Evolutionary conservation across 2,329 filamentous ascomycete species (phyloP).

Genomic region (Cytospora mali): DNA sequence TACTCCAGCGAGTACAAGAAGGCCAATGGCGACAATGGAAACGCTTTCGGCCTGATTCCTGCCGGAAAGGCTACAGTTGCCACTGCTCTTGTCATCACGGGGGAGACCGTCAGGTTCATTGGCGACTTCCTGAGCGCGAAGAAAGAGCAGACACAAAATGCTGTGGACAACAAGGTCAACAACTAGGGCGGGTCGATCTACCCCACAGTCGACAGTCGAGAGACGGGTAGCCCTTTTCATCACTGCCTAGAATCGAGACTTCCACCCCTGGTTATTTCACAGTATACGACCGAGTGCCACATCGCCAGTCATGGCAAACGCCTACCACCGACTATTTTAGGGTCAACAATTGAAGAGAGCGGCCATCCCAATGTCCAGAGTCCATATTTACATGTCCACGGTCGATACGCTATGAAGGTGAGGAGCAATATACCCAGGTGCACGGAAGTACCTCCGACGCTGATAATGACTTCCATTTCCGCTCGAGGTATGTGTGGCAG

Average conservation of each 20-base stretch:
- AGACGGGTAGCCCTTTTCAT: neutral
- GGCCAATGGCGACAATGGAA: slow-evolving; percentile 56
- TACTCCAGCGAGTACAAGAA: slow-evolving; percentile 65
- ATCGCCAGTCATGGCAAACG: neutral
- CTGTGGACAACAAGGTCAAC: slow-evolving; percentile 28
- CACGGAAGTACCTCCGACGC: slow-evolving; percentile 1
- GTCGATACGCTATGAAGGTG: neutral
- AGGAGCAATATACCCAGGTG: neutral
- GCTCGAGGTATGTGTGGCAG: neutral
- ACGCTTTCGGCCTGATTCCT: slow-evolving; percentile 62
- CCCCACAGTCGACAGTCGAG: neutral
- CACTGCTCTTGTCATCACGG: slow-evolving; percentile 28
- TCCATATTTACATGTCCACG: neutral
- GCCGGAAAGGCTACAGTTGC: slow-evolving; percentile 62
- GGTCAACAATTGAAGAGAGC: neutral
- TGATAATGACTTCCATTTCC: slow-evolving; percentile 5
- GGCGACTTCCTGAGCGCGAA: slow-evolving; percentile 24
- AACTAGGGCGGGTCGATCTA: slow-evolving; percentile 19
- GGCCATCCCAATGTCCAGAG: neutral
- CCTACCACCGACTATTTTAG: neutral
- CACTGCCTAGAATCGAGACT: neutral
- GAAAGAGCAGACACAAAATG: slow-evolving; percentile 24
- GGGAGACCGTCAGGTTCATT: slow-evolving; percentile 25
- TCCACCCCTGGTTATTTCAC: neutral
- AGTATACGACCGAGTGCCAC: neutral